phyloP scores from a whole-genome alignment of 768 basidiomycete genomes.

The Rubroboletus pulcherrimus region DNA sequence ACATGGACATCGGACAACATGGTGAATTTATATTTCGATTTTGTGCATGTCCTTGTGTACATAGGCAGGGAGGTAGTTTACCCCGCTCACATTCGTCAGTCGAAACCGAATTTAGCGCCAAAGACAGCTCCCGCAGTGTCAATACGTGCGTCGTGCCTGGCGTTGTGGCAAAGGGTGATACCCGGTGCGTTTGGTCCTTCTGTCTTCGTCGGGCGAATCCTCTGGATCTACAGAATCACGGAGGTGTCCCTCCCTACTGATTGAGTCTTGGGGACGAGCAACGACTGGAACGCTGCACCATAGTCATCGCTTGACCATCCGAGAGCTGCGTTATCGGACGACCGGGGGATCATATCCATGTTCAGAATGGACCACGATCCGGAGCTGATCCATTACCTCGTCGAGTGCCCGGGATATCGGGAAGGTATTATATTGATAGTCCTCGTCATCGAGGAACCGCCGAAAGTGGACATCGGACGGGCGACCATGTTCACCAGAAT shows the following conservation, averaged over 20 bases:
- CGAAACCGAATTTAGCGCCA: background rate
- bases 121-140: background rate
- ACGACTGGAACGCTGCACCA: background rate
- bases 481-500: constrained; percentile 82
- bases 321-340: background rate
- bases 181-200: background rate
- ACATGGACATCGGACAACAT: too few relatives aligned
- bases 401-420: constrained; percentile 15
- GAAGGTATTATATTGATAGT: constrained; percentile 12
- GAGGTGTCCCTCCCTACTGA: background rate
- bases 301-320: background rate
- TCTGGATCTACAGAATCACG: background rate
- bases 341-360: constrained; percentile 2
- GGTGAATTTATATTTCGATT: background rate
- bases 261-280: background rate
- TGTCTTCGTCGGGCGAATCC: background rate
- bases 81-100: background rate
- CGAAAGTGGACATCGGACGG: constrained; percentile 8
- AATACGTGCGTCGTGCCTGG: background rate
- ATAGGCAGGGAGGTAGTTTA: background rate
- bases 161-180: background rate
- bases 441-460: constrained; percentile 14
- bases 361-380: constrained; percentile 12
- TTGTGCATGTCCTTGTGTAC: background rate
- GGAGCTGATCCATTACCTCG: constrained; percentile 9